Percentiles rank a stretch among this genome's conserved stretches.
phyloP scores from a whole-genome alignment of 305 asterid genomes.

The Ruellia speciosa region DNA sequence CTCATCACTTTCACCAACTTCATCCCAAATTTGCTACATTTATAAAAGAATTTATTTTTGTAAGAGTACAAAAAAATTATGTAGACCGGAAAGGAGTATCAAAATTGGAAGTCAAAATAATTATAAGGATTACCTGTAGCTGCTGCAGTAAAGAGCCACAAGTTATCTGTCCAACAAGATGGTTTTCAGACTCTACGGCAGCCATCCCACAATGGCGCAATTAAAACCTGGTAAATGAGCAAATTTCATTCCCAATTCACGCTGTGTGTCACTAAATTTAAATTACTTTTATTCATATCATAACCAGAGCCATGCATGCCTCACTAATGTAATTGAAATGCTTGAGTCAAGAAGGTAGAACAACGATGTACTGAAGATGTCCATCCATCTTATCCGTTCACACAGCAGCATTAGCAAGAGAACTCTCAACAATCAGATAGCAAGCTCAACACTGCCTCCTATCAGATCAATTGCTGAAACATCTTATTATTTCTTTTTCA shows the following conservation, averaged over 20 bases:
- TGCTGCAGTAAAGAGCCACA: slow-evolving; percentile 79
- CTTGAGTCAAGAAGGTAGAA: background rate
- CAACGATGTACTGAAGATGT: background rate
- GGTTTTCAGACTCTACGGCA: slow-evolving; percentile 50
- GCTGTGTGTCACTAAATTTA: background rate
- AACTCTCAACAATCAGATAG: slow-evolving; percentile 12
- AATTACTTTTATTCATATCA: background rate
- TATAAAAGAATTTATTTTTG: slow-evolving; percentile 16
- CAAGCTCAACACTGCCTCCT: slow-evolving; percentile 9
- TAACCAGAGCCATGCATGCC: slow-evolving; percentile 1
- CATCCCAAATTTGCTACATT: slow-evolving; percentile 96
- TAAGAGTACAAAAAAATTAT: slow-evolving; percentile 13
- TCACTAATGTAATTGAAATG: background rate
- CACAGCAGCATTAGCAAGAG: background rate
- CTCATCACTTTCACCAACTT: slow-evolving; percentile 95
- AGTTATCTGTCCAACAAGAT: slow-evolving; percentile 49
- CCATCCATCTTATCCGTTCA: slow-evolving; percentile 1
- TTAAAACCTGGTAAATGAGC: slow-evolving; percentile 26
- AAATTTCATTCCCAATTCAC: background rate
- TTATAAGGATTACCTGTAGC: slow-evolving; percentile 57
- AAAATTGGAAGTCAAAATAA: slow-evolving; percentile 1
- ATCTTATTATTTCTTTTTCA: background rate
- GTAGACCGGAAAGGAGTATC: slow-evolving; percentile 8
- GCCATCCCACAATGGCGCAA: slow-evolving; percentile 49
- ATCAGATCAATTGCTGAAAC: background rate